phyloP scores from a whole-genome alignment of 1,284 basidiomycete genomes.

The Schizophyllum amplum region DNA sequence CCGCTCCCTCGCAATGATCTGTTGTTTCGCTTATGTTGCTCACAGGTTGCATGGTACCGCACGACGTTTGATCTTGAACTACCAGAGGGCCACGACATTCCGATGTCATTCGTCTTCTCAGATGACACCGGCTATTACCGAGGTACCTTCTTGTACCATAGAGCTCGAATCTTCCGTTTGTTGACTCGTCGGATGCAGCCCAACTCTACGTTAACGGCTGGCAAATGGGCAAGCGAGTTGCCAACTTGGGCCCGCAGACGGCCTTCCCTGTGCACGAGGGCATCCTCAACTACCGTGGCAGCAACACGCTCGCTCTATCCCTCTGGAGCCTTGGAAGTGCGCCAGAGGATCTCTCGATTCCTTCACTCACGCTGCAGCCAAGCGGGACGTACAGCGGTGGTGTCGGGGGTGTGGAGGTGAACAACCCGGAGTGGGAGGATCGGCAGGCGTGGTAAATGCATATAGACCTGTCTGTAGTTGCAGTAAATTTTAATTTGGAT shows the following conservation, averaged over 20 bases:
- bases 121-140: constrained; percentile 34
- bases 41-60: constrained; percentile 21
- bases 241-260: constrained; percentile 33
- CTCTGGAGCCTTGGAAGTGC: constrained; percentile 32
- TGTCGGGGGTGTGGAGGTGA: constrained; percentile 43
- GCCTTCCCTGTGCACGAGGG: constrained; percentile 38
- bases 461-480: no score
- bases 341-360: neutral
- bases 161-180: neutral
- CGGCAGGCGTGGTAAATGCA: neutral
- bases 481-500: no score
- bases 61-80: constrained; percentile 36
- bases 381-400: constrained; percentile 60
- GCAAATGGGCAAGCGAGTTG: constrained; percentile 37
- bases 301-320: constrained; percentile 38
- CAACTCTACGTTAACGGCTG: constrained; percentile 37
- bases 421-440: constrained; percentile 50
- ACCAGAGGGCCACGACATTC: constrained; percentile 38
- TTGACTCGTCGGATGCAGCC: no score
- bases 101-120: constrained; percentile 31
- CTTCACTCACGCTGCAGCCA: constrained; percentile 38
- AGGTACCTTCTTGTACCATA: neutral
- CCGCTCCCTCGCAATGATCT: constrained; percentile 21
- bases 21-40: neutral
- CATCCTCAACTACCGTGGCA: constrained; percentile 41